phyloP scores from a whole-genome alignment of 257 asterid species.

The Solanum raphanifolium region DNA sequence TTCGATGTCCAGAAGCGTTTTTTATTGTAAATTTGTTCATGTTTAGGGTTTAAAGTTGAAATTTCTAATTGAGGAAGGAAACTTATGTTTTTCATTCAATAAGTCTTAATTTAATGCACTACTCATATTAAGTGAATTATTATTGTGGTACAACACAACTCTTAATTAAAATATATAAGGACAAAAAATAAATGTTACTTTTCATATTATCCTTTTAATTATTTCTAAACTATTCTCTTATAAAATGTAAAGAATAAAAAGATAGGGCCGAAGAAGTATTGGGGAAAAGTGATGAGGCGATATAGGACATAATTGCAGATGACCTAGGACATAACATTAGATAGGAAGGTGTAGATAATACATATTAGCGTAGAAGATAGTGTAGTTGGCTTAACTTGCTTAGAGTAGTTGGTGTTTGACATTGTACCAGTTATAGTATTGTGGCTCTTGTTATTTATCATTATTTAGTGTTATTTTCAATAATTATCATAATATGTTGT shows the following conservation, averaged over 20 bases:
- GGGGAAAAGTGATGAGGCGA: accelerated
- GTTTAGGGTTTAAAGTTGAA: accelerated
- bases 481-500: background rate
- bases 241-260: no score
- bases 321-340: no score
- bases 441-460: background rate
- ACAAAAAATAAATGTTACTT: no score
- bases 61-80: background rate
- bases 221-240: no score
- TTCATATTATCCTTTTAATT: no score
- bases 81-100: background rate
- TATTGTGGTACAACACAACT: background rate
- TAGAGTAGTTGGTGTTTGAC: background rate
- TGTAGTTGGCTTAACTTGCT: background rate
- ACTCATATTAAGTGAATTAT: no score
- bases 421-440: background rate
- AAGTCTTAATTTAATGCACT: background rate
- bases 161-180: no score
- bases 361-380: background rate
- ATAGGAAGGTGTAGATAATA: no score
- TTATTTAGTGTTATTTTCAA: no score
- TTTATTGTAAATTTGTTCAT: no score
- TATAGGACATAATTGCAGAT: no score
- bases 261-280: background rate
- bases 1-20: accelerated